Base-by-base conservation (phyloP, 805 yeast species). In the Maudiozyma saulgeensis region DNA sequence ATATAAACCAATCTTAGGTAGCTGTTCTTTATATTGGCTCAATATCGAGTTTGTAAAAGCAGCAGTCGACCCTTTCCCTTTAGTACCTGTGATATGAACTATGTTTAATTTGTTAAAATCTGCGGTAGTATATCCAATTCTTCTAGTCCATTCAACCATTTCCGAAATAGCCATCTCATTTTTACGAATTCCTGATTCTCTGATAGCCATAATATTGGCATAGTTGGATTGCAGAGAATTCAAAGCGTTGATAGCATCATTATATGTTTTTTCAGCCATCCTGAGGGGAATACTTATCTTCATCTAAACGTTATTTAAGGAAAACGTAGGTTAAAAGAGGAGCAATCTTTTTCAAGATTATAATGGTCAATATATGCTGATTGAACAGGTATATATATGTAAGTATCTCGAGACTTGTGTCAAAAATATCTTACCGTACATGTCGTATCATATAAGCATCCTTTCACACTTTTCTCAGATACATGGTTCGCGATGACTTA, bases 41-140 rank as follows among this genome's bases (percentile, higher is more conserved):
- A 95, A 67, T 39, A 95, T 87, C 2, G 93, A 80, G 59, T 87
- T 86, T 2, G 89, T 79, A 62, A 93, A 93, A 0, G 99, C 96
- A 67, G 97, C 91, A 0, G 98, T 91, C 0, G 97, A 89, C 1
- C 99, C 99, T 69, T 93, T 93, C 13, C 99, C 99, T 65, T 93
- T 93, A 1, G 99, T 93, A 19, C 99, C 99, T 0, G 99, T 90
- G 37, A 95, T 84, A 62, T 93, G 99, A 41, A 93, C 76, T 2
- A 89, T 75, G 57, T 90, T 90, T 57, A 93, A 66, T 52, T 68
- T 74, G 68, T 90, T 79, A 62, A 87, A 80, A 53, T 86, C 95
- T 3, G 69, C 57, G 1, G 86, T 80, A 32, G 67, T 58, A 57
- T 84, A 83, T 0, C 91, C 95, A 11, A 81, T 74, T 52, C 91